Evolutionary conservation across 1,284 basidiomycete species (phyloP).

Genomic region (Ceratobasidium papillatum): DNA sequence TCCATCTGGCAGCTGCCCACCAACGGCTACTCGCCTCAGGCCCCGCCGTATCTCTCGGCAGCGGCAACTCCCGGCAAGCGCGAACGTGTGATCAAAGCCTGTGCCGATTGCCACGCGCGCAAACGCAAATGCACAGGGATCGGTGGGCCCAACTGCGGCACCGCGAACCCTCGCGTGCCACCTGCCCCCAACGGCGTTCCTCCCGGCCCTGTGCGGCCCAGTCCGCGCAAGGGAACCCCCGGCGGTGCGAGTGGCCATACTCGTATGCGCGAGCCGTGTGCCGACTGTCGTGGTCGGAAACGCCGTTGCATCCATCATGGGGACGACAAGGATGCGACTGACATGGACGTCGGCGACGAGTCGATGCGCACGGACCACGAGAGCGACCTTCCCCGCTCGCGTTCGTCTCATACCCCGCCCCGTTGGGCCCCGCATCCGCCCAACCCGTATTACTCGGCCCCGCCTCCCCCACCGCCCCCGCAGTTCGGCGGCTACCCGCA

Average conservation of each 20-base stretch:
- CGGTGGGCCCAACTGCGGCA: conserved; percentile 28
- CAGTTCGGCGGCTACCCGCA: conserved; percentile 17
- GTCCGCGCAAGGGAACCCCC: conserved; percentile 16
- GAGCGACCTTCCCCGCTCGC: conserved; percentile 9
- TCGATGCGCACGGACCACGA: conserved; percentile 28
- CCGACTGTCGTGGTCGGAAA: conserved; percentile 31
- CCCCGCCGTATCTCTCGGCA: not conserved
- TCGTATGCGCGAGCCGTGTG: conserved; percentile 27
- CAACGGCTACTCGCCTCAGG: conserved; percentile 18
- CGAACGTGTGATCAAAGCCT: conserved; percentile 29
- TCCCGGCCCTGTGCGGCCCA: conserved; percentile 7
- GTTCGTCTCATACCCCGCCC: not conserved
- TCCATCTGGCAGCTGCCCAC: conserved; percentile 28
- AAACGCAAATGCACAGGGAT: conserved; percentile 35
- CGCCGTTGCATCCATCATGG: conserved; percentile 25
- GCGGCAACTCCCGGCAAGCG: conserved; percentile 27
- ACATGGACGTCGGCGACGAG: conserved; percentile 7
- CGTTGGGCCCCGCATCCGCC: conserved; percentile 22
- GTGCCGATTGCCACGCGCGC: conserved; percentile 39
- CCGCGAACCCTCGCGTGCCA: not conserved
- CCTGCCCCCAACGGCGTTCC: not conserved
- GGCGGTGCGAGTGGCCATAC: conserved; percentile 18
- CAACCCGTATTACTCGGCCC: not conserved
- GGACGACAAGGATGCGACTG: conserved; percentile 10
- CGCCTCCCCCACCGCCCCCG: conserved; percentile 17